These are phyloP conservation scores for Azolla pinnata DNA, from an alignment of 75 land plant species.

Conservation along the genomic window DNA sequence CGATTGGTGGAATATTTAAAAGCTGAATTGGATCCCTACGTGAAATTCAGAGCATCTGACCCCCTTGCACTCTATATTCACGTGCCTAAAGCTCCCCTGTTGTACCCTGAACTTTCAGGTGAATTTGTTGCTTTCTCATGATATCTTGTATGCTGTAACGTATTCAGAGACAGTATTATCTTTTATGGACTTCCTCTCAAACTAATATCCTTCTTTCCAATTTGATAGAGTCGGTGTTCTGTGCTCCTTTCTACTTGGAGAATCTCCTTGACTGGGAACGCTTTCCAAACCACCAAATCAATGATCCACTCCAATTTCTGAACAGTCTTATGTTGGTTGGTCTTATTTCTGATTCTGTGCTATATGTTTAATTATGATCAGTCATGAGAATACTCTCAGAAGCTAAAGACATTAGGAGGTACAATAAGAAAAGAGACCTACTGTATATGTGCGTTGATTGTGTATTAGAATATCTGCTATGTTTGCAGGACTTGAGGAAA, in stretches of 20 bases:
- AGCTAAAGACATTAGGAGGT: too few species aligned
- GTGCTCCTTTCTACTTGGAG: conserved; percentile 39
- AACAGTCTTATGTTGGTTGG: conserved; percentile 31
- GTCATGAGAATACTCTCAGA: too few species aligned
- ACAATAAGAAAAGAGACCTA: background rate
- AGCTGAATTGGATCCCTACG: conserved; percentile 32
- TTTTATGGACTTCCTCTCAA: too few species aligned
- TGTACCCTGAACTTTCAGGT: conserved; percentile 40
- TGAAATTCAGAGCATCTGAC: conserved; percentile 33
- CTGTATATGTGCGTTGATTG: background rate
- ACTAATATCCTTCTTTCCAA: too few species aligned
- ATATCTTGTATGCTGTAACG: too few species aligned
- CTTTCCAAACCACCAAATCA: conserved; percentile 42
- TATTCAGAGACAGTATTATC: too few species aligned
- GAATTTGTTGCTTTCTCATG: conserved; percentile 4
- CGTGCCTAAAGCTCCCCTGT: conserved; percentile 25
- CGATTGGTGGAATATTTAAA: conserved; percentile 26
- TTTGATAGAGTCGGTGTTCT: conserved; percentile 34
- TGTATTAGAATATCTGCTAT: too few species aligned
- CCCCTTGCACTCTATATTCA: conserved; percentile 42
- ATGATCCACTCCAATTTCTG: conserved; percentile 33
- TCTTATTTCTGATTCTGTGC: too few species aligned
- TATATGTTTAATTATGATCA: too few species aligned
- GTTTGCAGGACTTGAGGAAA: conserved; percentile 29
- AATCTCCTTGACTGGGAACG: conserved; percentile 38